Evolutionary conservation across 2,329 filamentous ascomycete genomes (phyloP), one percentile per base, ranked within the genome.

Genomic region (Phialophora expanda): DNA sequence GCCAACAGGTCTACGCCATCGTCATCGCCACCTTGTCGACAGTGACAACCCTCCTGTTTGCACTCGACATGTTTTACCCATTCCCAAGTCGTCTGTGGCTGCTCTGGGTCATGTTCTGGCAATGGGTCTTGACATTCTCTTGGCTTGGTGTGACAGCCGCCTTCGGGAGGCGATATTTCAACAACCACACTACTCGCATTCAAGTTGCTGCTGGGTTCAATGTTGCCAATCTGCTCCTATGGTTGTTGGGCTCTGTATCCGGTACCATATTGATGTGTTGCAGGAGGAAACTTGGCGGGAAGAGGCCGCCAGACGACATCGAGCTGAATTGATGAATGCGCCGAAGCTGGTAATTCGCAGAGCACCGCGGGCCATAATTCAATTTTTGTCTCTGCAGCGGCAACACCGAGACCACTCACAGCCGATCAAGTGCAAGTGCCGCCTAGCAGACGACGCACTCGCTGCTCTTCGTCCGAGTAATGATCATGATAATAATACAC

Each of bases 101-200:
- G 4, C 60, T 62, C 2, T 62, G 22, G 22, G 38, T 56, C 24
- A 11, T 62, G 51, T 46, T 56, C 51, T 62, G 60, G 60, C 51
- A 62, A 34, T 62, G 60, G 60, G 53, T 62, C 11, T 54, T 62
- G 22, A 46, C 60, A 22, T 56, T 62, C n/a, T 26, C 60, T 26
- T 62, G 60, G 60, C 20, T 44, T 8, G 60, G 60, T 5, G 60
- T 62, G 17, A 55, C 34, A 28, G 50, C 60, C n/a, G 32, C 38
- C 22, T 62, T 62, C 48, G 24, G 60, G 12, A 34, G 17, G 7
- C 22, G 24, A 44, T 56, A 55, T 56, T 62, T 62, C 26, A n/a
- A 62, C 11, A 48, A 48, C 28, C 60, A 17, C 20, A 46, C 38
- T 2, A 46, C 34, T 4, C 28, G 22, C 4, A 44, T 62, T 17